Percentiles rank a stretch among this genome's conserved stretches.
These are phyloP conservation scores for Margaritispora aquatica DNA, from an alignment of 495 filamentous ascomycete species.

Conservation along the genomic window DNA sequence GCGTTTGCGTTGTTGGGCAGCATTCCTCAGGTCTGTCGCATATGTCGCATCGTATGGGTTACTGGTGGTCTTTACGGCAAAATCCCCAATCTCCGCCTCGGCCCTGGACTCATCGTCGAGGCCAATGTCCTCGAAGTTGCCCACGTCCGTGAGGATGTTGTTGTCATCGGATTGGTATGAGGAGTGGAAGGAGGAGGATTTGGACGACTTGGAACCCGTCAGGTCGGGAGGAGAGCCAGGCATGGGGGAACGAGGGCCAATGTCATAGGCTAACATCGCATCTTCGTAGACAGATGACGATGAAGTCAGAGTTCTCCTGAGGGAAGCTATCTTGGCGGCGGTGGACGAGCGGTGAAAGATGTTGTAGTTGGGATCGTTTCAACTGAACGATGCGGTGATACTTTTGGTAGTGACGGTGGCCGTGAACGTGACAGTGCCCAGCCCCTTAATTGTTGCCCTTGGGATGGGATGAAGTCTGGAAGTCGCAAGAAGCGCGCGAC, in stretches of 20 bases:
- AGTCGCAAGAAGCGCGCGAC: conserved; percentile 8
- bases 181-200: conserved; percentile 75
- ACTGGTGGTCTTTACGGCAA: conserved; percentile 40
- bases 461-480: neutral
- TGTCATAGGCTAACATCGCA: conserved; percentile 49
- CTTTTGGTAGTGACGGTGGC: too few relatives aligned
- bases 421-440: too few relatives aligned
- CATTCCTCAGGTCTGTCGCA: conserved; percentile 28
- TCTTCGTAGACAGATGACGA: conserved; percentile 24
- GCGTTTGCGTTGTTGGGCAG: conserved; percentile 23
- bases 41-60: conserved; percentile 36
- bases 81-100: conserved; percentile 34
- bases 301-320: conserved; percentile 16
- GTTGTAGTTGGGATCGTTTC: conserved; percentile 17
- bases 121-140: conserved; percentile 90
- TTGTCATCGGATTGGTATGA: conserved; percentile 65
- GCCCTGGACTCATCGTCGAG: conserved; percentile 59
- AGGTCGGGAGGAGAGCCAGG: conserved; percentile 81
- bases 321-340: conserved; percentile 25
- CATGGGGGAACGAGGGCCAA: conserved; percentile 36
- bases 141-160: conserved; percentile 47
- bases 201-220: conserved; percentile 81
- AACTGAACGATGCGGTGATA: neutral
- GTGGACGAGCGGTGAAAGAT: neutral
- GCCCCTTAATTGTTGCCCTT: conserved; percentile 1